A percentile compares a stretch with the other conserved stretches of the same genome.
Evolutionary conservation across 768 basidiomycete species (phyloP).

Genomic region (Sarcodon sp.): DNA sequence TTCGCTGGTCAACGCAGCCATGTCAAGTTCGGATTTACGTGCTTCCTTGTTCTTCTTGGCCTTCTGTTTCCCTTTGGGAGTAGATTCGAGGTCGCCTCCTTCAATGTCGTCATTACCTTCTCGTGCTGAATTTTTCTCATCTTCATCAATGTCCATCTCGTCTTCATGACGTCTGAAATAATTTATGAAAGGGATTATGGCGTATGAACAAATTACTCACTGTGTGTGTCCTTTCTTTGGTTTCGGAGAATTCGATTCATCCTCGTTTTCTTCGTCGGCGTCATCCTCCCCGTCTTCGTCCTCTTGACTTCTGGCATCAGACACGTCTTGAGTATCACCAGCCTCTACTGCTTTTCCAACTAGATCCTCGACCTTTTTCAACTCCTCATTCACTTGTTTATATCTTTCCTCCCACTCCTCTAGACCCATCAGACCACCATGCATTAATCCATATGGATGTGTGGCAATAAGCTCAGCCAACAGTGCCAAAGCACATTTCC

Average conservation of each 20-base stretch:
- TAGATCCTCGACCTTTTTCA: constrained; percentile 56
- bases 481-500: constrained; percentile 71
- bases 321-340: constrained; percentile 12
- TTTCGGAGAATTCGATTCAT: constrained; percentile 10
- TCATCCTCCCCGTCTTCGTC: constrained; percentile 17
- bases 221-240: constrained; percentile 8
- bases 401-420: constrained; percentile 69
- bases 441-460: constrained; percentile 78
- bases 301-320: constrained; percentile 12
- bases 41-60: constrained; percentile 29
- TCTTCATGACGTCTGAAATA: constrained; percentile 16
- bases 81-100: constrained; percentile 17
- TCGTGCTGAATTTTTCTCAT: constrained; percentile 9
- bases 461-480: constrained; percentile 67
- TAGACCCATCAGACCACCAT: constrained; percentile 70
- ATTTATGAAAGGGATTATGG: not conserved
- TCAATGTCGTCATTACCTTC: constrained; percentile 21
- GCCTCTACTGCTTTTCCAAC: constrained; percentile 51
- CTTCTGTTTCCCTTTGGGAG: constrained; percentile 14
- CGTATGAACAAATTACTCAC: not conserved
- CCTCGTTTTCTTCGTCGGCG: constrained; percentile 13
- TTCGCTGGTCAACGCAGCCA: constrained; percentile 56
- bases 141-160: constrained; percentile 47
- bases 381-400: constrained; percentile 40
- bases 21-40: constrained; percentile 60